Base-by-base conservation (phyloP, 2,329 filamentous ascomycete species). In the Penicillium aurantiogriseum region DNA sequence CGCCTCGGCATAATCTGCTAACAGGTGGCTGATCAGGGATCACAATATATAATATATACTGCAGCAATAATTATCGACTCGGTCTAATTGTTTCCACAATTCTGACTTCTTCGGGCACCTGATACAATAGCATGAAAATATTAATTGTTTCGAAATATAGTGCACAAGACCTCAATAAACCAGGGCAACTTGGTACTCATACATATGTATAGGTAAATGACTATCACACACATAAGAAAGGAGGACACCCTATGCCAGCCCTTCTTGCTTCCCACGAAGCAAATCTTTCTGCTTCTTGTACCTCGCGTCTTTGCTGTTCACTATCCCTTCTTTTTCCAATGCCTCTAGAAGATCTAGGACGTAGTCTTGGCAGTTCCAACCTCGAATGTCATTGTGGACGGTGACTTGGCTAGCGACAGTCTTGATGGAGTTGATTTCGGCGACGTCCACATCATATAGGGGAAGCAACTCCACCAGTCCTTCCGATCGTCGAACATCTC, bases 331-430 rank as follows among this genome's bases (percentile, higher is more conserved):
- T 5, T 49, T 49, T 39, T 65, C 63, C 35, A 67, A 55, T 4
- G 23, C 35, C 9, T 63, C 57, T 29, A 70, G 45, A 50, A 69
- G 57, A 11, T 70, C 67, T 46, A 70, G 62, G 1, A 69, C 61
- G 47, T 67, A 70, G 46, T 69, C 63, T 49, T 70, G 65, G 53
- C 63, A 70, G 39, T 69, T 68, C 53, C 51, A 69, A n/a, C 62
- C 64, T 19, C 60, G 51, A 36, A 42, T 43, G 13, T 67, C 61
- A 54, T 69, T 66, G 45, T 54, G 62, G 17, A 71, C 57, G 4
- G 54, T 23, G 10, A 54, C 38, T n/a, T 63, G 60, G 13, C 54
- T 40, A 23, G 64, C 65, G 27, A 54, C 48, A 13, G 54, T 45
- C 42, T 61, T 54, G 47, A 69, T 61, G 10, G 51, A 42, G 15